Percentiles rank a stretch among this genome's conserved stretches.
These are phyloP conservation scores for Atalantia buxifolia DNA, from an alignment of 345 rosid species.

Conservation along the genomic window DNA sequence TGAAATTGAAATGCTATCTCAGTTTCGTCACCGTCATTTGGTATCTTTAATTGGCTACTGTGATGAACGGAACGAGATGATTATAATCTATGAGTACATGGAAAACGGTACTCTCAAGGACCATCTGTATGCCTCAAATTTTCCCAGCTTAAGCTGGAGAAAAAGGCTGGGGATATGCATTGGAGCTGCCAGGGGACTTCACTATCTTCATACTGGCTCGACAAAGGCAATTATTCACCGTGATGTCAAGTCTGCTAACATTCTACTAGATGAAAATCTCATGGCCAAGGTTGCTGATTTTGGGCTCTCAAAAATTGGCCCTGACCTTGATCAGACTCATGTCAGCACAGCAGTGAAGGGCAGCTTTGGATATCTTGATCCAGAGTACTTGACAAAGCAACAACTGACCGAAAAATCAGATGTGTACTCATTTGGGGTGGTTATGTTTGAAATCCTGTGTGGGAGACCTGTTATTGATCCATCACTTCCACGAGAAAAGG, in stretches of 20 bases:
- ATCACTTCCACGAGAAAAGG: conserved; percentile 47
- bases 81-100: conserved; percentile 72
- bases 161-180: conserved; percentile 65
- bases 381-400: conserved; percentile 56
- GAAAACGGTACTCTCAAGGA: conserved; percentile 63
- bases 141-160: conserved; percentile 48
- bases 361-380: conserved; percentile 71
- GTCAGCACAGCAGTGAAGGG: conserved; percentile 78
- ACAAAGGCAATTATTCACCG: conserved; percentile 62
- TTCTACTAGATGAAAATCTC: conserved; percentile 56
- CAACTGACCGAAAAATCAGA: conserved; percentile 56
- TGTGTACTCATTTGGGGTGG: conserved; percentile 75
- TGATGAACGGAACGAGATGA: conserved; percentile 60
- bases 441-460: conserved; percentile 55
- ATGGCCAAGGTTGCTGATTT: conserved; percentile 80
- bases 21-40: conserved; percentile 67
- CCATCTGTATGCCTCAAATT: conserved; percentile 45
- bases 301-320: conserved; percentile 68
- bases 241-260: conserved; percentile 72
- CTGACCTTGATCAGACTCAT: conserved; percentile 63
- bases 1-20: conserved; percentile 68
- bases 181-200: conserved; percentile 70
- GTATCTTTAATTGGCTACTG: conserved; percentile 67
- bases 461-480: conserved; percentile 64
- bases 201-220: conserved; percentile 74